Base-by-base conservation (phyloP, 2,329 filamentous ascomycete genomes). In the Clonostachys rhizophaga region DNA sequence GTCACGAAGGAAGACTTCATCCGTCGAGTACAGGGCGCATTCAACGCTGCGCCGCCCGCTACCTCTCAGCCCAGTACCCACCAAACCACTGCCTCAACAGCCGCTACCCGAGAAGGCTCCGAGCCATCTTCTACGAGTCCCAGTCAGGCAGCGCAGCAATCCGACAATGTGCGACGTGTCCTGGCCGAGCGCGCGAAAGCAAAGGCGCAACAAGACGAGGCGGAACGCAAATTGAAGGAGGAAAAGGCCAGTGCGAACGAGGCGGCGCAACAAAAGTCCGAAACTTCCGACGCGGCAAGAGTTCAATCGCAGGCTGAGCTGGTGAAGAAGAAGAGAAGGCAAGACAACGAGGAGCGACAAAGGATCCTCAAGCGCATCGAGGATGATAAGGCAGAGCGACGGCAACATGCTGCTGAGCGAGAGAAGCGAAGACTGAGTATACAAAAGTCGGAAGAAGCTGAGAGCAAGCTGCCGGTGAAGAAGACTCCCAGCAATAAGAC, bases 341-440 rank as follows among this genome's bases (percentile, higher is more conserved):
- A 89, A 51, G 80, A 83, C 3, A 75, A 79, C 42, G 78, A 85
- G 41, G 88, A 94, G 59, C 76, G 85, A 36, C 77, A 82, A 47
- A 78, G 87, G 2, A 85, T 95, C 46, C 73, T 91, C 41, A 81
- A 82, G 53, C 81, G 83, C 37, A 91, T 95, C 52, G 85, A 90
- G 58, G 81, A 86, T 50, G 89, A 95, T 67, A 88, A 86, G 60
- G 76, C 75, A 11, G 85, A 84, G 50, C 78, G 89, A 13, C 81
- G 77, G 50, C 70, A 79, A 45, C 71, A 74, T 39, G 76, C 79
- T 9, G 75, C 76, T 18, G 68, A 72, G 49, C 68, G 74, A 35
- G 75, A 75, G 61, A 66, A 65, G 48, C 69, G 69, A 55, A 65
- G 54, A 51, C 48, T 55, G 5, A 60, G 61, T 9, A 54, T 59